These are phyloP conservation scores for Fusarium tricinctum DNA, from an alignment of 2,329 filamentous ascomycete genomes.

Conservation along the genomic window DNA sequence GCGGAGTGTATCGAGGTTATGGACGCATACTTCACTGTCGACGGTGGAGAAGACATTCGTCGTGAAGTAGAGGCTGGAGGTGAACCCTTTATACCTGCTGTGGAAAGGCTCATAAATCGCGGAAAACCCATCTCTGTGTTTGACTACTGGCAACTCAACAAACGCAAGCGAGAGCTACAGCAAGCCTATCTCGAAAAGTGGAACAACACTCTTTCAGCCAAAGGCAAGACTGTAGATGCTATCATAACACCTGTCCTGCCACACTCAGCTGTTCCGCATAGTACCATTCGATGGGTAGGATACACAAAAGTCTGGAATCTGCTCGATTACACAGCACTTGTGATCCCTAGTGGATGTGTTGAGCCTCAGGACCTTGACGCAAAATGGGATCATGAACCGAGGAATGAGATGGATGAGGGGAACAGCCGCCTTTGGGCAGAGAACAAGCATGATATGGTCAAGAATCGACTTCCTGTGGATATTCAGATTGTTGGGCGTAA, in stretches of 20 bases:
- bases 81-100: conserved; percentile 71
- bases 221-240: conserved; percentile 65
- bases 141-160: conserved; percentile 77
- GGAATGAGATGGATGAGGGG: conserved; percentile 24
- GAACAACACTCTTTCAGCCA: conserved; percentile 60
- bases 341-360: conserved; percentile 43
- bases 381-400: conserved; percentile 3
- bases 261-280: conserved; percentile 67
- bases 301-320: conserved; percentile 53
- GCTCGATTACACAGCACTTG: conserved; percentile 49
- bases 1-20: conserved; percentile 69
- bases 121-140: conserved; percentile 70
- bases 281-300: conserved; percentile 62
- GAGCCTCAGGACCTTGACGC: neutral
- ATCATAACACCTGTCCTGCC: conserved; percentile 72
- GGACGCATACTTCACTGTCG: conserved; percentile 73
- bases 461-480: conserved; percentile 17
- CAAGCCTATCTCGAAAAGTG: conserved; percentile 69
- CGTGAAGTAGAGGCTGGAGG: conserved; percentile 66
- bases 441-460: conserved; percentile 1
- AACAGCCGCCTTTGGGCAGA: conserved; percentile 32
- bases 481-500: conserved; percentile 29
- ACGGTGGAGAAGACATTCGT: conserved; percentile 74
- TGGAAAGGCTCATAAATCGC: conserved; percentile 68
- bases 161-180: conserved; percentile 61